These are phyloP conservation scores for Trichoderma koningiopsis DNA, from an alignment of 2,329 filamentous ascomycete genomes.

Conservation along the genomic window DNA sequence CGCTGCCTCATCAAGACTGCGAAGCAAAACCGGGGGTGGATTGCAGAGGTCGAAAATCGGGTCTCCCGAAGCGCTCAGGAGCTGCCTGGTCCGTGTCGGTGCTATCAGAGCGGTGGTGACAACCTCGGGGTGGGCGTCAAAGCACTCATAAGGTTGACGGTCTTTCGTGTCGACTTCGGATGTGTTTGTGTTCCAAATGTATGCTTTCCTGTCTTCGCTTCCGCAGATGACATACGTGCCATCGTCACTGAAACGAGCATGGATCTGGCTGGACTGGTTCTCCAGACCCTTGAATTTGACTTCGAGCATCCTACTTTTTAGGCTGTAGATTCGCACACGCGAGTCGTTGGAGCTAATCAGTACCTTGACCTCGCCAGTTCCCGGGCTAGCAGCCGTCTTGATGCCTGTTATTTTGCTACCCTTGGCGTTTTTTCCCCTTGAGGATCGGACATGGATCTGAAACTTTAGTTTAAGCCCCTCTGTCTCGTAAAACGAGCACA, in stretches of 20 bases:
- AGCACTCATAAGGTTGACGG: slow-evolving; percentile 82
- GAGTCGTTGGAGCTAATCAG: slow-evolving; percentile 95
- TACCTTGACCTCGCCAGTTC: slow-evolving; percentile 72
- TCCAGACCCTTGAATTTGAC: slow-evolving; percentile 90
- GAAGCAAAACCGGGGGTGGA: slow-evolving; percentile 81
- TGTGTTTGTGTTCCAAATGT: slow-evolving; percentile 72
- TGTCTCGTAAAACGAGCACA: slow-evolving; percentile 90
- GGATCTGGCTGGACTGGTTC: slow-evolving; percentile 87
- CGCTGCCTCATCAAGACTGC: slow-evolving; percentile 68
- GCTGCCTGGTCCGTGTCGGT: slow-evolving; percentile 73
- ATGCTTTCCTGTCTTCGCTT: slow-evolving; percentile 86
- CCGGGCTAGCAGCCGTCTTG: slow-evolving; percentile 65
- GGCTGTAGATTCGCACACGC: slow-evolving; percentile 83
- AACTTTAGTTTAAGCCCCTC: slow-evolving; percentile 82
- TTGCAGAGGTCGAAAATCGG: slow-evolving; percentile 97
- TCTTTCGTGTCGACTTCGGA: slow-evolving; percentile 68
- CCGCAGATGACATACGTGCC: slow-evolving; percentile 85
- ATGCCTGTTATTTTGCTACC: slow-evolving; percentile 98
- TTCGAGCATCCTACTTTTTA: slow-evolving; percentile 81
- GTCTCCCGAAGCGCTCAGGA: slow-evolving; percentile 80
- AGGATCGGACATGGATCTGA: slow-evolving; percentile 91
- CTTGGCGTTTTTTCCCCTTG: slow-evolving; percentile 88
- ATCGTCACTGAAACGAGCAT: slow-evolving; percentile 85
- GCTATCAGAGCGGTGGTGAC: slow-evolving; percentile 90
- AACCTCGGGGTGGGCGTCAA: slow-evolving; percentile 85